Evolutionary conservation across 495 filamentous ascomycete genomes (phyloP).

Genomic region (Parathielavia appendiculata): DNA sequence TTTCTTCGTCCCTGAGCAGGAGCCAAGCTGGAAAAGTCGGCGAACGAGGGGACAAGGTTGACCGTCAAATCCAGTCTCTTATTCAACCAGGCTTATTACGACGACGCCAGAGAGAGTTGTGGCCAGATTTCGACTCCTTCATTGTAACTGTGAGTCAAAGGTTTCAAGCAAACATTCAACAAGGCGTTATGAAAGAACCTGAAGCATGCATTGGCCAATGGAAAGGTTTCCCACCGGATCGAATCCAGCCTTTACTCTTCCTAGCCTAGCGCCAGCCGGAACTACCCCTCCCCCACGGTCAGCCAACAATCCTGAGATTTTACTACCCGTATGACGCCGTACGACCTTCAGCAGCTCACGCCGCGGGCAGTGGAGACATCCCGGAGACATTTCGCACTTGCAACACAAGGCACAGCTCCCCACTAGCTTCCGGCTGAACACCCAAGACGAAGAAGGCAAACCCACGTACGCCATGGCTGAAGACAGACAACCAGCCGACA

Average conservation of each 20-base stretch:
- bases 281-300: constrained; percentile 14
- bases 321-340: too few species aligned
- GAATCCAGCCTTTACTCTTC: not conserved
- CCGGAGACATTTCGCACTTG: too few species aligned
- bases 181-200: constrained; percentile 4
- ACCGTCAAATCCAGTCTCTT: not conserved
- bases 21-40: not conserved
- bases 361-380: not conserved
- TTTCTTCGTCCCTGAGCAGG: not conserved
- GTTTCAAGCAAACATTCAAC: constrained; percentile 2
- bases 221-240: not conserved
- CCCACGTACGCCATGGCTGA: constrained; percentile 48
- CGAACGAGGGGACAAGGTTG: not conserved
- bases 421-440: not conserved
- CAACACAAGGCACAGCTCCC: not conserved
- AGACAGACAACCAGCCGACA: constrained; percentile 50
- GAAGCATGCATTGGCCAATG: constrained; percentile 19
- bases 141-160: constrained; percentile 15
- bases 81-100: constrained; percentile 16
- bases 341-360: not conserved
- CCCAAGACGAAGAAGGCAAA: not conserved
- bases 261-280: not conserved
- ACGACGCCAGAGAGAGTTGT: not conserved
- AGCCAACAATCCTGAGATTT: not conserved
- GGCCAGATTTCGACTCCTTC: not conserved